phyloP scores from a whole-genome alignment of 176 grass and related monocot genomes.

The Bonia amplexicaulis region DNA sequence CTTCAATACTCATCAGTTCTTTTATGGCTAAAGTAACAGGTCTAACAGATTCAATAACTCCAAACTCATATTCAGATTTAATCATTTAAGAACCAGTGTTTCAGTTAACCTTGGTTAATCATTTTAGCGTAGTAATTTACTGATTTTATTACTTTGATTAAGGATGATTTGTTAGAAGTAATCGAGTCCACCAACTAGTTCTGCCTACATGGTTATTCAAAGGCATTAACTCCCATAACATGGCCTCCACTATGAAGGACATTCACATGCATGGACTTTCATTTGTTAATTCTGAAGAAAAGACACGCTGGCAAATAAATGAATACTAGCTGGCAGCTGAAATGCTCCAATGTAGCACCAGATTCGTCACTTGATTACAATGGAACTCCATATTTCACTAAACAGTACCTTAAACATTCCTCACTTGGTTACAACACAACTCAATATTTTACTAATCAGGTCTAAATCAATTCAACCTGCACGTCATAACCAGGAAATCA shows the following conservation, averaged over 20 bases:
- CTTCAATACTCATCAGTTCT: too few species aligned
- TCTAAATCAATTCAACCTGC: constrained; percentile 10
- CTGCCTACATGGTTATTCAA: not conserved
- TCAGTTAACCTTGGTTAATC: not conserved
- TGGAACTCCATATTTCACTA: not conserved
- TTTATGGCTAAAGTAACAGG: not conserved
- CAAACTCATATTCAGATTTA: not conserved
- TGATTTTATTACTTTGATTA: not conserved
- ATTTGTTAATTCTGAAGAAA: not conserved
- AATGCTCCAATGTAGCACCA: not conserved
- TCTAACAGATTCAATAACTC: not conserved
- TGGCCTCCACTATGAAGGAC: not conserved
- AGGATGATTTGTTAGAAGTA: not conserved
- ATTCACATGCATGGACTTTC: not conserved
- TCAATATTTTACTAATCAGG: not conserved
- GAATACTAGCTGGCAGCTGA: not conserved
- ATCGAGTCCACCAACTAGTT: not conserved
- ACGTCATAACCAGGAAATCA: not conserved
- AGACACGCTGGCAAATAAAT: not conserved
- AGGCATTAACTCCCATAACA: not conserved
- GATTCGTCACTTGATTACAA: not conserved
- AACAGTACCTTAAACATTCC: too few species aligned
- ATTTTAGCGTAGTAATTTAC: not conserved
- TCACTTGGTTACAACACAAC: not conserved
- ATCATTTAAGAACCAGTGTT: not conserved